Percentiles rank a stretch among this genome's conserved stretches.
Evolutionary conservation across 805 yeast genomes (phyloP).

Genomic region (Yarrowia alimentaria): DNA sequence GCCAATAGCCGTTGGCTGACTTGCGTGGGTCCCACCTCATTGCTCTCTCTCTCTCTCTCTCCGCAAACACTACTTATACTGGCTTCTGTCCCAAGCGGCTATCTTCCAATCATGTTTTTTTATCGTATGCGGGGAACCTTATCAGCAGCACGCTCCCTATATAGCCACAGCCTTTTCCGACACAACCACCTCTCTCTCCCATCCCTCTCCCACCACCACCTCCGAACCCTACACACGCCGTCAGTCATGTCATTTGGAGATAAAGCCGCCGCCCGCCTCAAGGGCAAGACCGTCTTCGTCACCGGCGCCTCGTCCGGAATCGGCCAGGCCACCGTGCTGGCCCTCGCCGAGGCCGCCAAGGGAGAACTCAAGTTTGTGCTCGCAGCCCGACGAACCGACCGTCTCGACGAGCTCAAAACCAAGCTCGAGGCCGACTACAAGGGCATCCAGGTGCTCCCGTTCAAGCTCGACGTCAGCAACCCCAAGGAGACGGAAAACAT

Average conservation of each 20-base stretch:
- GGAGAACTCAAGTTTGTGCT: conserved; percentile 70
- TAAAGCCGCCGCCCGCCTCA: conserved; percentile 75
- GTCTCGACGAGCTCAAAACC: conserved; percentile 50
- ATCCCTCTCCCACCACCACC: background rate
- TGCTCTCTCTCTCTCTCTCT: background rate
- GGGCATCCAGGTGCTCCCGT: conserved; percentile 46
- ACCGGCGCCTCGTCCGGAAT: conserved; percentile 98
- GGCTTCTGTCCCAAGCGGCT: too few relatives aligned
- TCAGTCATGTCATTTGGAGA: conserved; percentile 53
- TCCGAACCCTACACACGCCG: conserved; percentile 5
- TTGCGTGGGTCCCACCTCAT: too few relatives aligned
- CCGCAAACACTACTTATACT: too few relatives aligned
- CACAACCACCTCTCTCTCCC: background rate
- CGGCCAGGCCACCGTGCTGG: conserved; percentile 87
- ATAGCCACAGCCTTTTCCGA: conserved; percentile 2
- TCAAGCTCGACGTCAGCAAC: conserved; percentile 57
- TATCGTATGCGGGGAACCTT: conserved; percentile 26
- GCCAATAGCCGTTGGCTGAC: too few relatives aligned
- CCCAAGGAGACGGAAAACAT: conserved; percentile 53
- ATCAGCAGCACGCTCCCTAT: conserved; percentile 3
- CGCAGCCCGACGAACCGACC: conserved; percentile 74
- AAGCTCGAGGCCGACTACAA: conserved; percentile 52
- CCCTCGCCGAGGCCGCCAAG: conserved; percentile 72
- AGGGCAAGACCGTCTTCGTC: conserved; percentile 74
- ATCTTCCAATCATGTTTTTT: conserved; percentile 25